A percentile compares a stretch with the other conserved stretches of the same genome.
These are phyloP conservation scores for Schoenoplectus triqueter DNA, from an alignment of 202 grass and related monocot species.

Conservation along the genomic window DNA sequence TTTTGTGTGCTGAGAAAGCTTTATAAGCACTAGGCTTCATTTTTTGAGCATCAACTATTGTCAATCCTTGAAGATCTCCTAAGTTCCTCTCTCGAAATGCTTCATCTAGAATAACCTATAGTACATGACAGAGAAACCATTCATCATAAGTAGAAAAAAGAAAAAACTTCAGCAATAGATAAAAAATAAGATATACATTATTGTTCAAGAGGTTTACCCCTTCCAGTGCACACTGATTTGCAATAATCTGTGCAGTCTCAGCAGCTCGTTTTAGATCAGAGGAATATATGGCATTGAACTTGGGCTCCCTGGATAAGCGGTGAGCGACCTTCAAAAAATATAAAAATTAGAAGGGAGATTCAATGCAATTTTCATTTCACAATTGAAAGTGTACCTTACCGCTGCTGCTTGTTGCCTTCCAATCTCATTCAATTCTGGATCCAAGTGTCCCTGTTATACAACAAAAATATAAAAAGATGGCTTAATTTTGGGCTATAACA, in stretches of 20 bases:
- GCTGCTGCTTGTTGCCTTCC: constrained; percentile 73
- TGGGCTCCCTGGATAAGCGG: constrained; percentile 71
- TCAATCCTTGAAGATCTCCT: constrained; percentile 85
- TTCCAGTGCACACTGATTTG: constrained; percentile 60
- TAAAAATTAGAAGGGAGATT: constrained; percentile 45
- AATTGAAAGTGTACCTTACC: constrained; percentile 58
- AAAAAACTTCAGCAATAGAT: not conserved
- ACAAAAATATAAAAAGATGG: not conserved
- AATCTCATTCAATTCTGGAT: constrained; percentile 82
- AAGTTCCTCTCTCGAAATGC: constrained; percentile 77
- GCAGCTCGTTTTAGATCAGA: constrained; percentile 92
- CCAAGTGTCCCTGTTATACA: constrained; percentile 63
- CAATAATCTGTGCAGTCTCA: constrained; percentile 78
- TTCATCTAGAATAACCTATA: constrained; percentile 63
- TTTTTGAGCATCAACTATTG: constrained; percentile 55
- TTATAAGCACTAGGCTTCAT: constrained; percentile 71
- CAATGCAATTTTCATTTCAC: constrained; percentile 3
- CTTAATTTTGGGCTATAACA: not conserved
- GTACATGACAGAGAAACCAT: not conserved
- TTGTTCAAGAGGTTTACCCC: constrained; percentile 52
- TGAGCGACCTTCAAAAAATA: constrained; percentile 56
- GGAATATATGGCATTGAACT: constrained; percentile 70
- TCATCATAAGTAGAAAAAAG: not conserved
- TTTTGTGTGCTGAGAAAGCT: constrained; percentile 62
- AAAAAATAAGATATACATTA: constrained; percentile 19